These are phyloP conservation scores for Liquidambar formosana DNA, from an alignment of 164 flowering plant species.

Conservation along the genomic window DNA sequence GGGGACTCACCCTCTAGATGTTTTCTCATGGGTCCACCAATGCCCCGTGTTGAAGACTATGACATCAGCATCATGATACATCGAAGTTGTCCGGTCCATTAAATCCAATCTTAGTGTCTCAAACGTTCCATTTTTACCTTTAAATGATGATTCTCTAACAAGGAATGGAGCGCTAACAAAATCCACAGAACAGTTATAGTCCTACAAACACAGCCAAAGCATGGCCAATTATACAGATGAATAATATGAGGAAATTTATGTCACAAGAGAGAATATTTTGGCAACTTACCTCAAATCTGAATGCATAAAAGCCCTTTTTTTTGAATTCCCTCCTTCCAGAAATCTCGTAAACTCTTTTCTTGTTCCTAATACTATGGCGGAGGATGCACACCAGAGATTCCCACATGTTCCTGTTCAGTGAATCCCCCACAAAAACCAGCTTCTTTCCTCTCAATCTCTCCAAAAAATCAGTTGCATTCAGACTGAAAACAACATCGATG, in stretches of 20 bases:
- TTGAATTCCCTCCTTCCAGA: slow-evolving; percentile 71
- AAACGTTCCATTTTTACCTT: slow-evolving; percentile 42
- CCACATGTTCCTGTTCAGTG: slow-evolving; percentile 94
- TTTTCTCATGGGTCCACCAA: slow-evolving; percentile 99
- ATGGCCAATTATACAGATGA: slow-evolving; percentile 3
- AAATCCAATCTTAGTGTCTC: slow-evolving; percentile 77
- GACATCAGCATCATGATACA: slow-evolving; percentile 68
- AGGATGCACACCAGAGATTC: slow-evolving; percentile 87
- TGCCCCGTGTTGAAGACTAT: slow-evolving; percentile 86
- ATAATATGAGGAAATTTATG: background rate
- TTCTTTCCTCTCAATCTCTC: slow-evolving; percentile 76
- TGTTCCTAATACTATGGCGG: slow-evolving; percentile 49
- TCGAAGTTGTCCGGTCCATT: slow-evolving; percentile 61
- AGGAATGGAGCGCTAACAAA: slow-evolving; percentile 75
- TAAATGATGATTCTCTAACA: slow-evolving; percentile 50
- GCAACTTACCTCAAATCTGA: slow-evolving; percentile 70
- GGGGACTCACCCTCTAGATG: slow-evolving; percentile 67
- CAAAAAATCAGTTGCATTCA: slow-evolving; percentile 73
- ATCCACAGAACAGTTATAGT: slow-evolving; percentile 72
- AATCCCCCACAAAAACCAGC: slow-evolving; percentile 85
- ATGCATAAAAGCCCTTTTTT: slow-evolving; percentile 69
- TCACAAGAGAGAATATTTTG: background rate
- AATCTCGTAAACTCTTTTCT: slow-evolving; percentile 69
- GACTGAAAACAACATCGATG: slow-evolving; percentile 30
- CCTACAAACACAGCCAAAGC: slow-evolving; percentile 40